These are phyloP conservation scores for Claviceps humidiphila DNA, from an alignment of 2,329 filamentous ascomycete species.

Conservation along the genomic window DNA sequence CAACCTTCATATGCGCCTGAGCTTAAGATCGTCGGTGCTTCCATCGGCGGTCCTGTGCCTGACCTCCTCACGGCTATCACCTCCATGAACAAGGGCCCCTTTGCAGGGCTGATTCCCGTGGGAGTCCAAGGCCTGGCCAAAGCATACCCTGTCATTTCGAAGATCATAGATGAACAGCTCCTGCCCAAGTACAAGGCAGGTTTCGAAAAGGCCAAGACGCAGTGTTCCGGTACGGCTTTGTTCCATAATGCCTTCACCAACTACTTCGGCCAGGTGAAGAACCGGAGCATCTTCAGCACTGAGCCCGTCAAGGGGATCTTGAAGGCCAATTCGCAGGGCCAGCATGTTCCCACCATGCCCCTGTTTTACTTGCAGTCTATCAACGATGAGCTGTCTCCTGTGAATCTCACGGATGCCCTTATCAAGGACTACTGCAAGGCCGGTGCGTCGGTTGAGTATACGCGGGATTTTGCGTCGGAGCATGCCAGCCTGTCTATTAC, in stretches of 20 bases:
- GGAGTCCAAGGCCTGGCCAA: slow-evolving; percentile 11
- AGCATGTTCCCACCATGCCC: not conserved
- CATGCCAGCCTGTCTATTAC: not conserved
- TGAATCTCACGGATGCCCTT: not conserved
- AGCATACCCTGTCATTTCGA: slow-evolving; percentile 8
- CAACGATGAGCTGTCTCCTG: not conserved
- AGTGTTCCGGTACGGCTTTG: not conserved
- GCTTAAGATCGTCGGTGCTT: slow-evolving; percentile 8
- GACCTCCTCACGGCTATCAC: slow-evolving; percentile 7
- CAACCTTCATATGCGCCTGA: slow-evolving; percentile 12
- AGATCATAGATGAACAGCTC: slow-evolving; percentile 8
- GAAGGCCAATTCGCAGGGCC: not conserved
- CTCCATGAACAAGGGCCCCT: slow-evolving; percentile 7
- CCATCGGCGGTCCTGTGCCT: slow-evolving; percentile 11
- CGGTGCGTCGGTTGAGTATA: slow-evolving; percentile 1
- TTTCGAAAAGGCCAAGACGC: not conserved
- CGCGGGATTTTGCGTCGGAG: not conserved
- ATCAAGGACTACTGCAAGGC: slow-evolving; percentile 1
- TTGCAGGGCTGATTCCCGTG: slow-evolving; percentile 11
- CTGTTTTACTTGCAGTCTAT: slow-evolving; percentile 1
- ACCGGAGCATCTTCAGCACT: not conserved
- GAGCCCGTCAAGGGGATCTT: not conserved
- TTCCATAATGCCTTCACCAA: not conserved
- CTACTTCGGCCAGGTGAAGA: not conserved
- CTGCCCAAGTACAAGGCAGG: slow-evolving; percentile 5